Conservation (phyloP, 306 rosid species). For the Herpetospermum pedunculosum region DNA sequence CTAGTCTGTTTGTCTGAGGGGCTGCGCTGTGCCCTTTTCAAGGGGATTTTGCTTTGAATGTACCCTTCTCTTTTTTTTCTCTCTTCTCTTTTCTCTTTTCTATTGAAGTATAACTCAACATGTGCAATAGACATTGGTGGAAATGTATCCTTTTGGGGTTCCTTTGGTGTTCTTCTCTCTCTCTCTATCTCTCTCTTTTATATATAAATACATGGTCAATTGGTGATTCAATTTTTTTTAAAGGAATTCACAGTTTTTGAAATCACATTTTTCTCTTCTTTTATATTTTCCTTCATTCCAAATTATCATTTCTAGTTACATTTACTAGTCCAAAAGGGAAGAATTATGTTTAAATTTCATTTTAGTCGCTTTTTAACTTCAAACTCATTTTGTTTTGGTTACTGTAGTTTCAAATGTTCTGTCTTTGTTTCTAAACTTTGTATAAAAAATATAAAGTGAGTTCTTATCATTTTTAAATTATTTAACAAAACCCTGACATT, state of each 20-base stretch:
- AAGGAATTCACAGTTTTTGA: not conserved
- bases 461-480: not conserved
- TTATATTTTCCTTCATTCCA: not conserved
- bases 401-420: not conserved
- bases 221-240: not conserved
- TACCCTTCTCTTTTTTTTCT: not conserved
- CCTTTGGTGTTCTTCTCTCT: not conserved
- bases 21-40: slow-evolving; percentile 7
- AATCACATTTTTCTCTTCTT: not conserved
- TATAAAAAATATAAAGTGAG: too few species aligned
- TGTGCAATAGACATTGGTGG: not conserved
- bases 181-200: not conserved
- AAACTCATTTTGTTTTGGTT: too few species aligned
- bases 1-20: slow-evolving; percentile 14
- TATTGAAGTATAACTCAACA: not conserved
- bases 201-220: not conserved
- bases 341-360: not conserved
- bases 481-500: not conserved
- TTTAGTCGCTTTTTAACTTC: too few species aligned
- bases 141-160: not conserved
- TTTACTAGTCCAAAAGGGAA: not conserved
- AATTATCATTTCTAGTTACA: not conserved
- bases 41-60: slow-evolving; percentile 6
- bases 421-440: not conserved
- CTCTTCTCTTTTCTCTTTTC: not conserved